Conservation (phyloP, 768 basidiomycete species). For the Pleurotus sapidus region DNA sequence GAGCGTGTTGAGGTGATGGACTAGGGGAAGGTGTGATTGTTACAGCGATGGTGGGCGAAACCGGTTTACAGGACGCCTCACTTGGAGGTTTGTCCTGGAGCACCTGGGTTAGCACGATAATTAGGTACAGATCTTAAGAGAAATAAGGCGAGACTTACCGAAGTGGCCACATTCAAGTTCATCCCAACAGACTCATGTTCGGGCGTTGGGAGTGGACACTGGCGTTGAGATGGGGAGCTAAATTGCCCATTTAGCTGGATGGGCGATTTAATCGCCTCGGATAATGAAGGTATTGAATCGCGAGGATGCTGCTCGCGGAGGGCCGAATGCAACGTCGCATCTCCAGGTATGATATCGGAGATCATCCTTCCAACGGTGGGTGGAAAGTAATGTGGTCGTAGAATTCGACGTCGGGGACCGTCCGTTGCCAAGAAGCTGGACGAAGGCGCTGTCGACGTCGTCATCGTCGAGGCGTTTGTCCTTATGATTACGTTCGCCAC, state of each 20-base stretch:
- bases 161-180: not conserved
- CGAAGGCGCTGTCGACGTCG: not conserved
- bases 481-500: not conserved
- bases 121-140: not conserved
- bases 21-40: not conserved
- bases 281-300: not conserved
- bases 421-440: not conserved
- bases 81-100: no score
- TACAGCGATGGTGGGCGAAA: not conserved
- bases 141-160: not conserved
- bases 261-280: not conserved
- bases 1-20: not conserved
- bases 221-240: not conserved
- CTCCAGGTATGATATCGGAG: not conserved
- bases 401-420: not conserved
- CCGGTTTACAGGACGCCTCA: no score
- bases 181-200: slow-evolving; percentile 3
- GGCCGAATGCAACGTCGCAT: not conserved
- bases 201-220: slow-evolving; percentile 1
- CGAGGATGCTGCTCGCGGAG: not conserved
- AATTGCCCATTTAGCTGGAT: not conserved
- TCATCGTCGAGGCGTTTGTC: not conserved
- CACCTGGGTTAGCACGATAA: no score
- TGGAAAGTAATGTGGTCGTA: no score
- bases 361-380: not conserved